A percentile compares a stretch with the other conserved stretches of the same genome.
phyloP scores from a whole-genome alignment of 768 basidiomycete genomes.

The Leccinum obscurum region DNA sequence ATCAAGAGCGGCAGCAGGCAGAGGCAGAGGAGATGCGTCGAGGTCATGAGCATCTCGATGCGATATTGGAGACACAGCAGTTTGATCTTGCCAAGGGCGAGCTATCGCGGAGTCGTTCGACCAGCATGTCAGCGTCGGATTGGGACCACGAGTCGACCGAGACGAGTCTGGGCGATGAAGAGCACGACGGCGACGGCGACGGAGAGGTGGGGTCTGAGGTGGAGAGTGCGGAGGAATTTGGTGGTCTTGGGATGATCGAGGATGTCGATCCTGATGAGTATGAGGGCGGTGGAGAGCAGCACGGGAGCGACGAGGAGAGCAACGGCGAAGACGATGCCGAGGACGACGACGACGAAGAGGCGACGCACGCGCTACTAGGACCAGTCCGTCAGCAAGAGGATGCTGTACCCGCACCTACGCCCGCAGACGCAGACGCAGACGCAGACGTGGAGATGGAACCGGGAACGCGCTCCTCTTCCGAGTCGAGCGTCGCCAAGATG shows the following conservation, averaged over 20 bases:
- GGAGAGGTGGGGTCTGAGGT: conserved; percentile 27
- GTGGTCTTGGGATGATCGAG: conserved; percentile 26
- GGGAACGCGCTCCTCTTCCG: conserved; percentile 12
- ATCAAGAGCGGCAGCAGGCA: conserved; percentile 57
- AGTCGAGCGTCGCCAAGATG: neutral
- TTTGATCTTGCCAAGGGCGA: conserved; percentile 59
- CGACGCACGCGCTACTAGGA: conserved; percentile 31
- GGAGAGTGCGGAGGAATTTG: conserved; percentile 41
- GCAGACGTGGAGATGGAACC: conserved; percentile 4
- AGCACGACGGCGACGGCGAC: conserved; percentile 19
- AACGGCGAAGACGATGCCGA: conserved; percentile 35
- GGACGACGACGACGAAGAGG: conserved; percentile 32
- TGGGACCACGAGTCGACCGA: conserved; percentile 21
- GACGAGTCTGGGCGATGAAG: conserved; percentile 24
- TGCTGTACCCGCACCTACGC: neutral
- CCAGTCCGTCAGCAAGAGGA: conserved; percentile 6
- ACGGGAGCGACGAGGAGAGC: conserved; percentile 42
- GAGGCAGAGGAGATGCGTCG: conserved; percentile 78
- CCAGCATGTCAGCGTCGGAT: conserved; percentile 41
- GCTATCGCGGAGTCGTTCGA: conserved; percentile 57
- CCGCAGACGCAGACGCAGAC: neutral
- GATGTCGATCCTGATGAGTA: conserved; percentile 8
- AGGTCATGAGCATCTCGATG: conserved; percentile 86
- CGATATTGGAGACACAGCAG: conserved; percentile 82
- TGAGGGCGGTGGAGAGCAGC: conserved; percentile 21